A percentile compares a stretch with the other conserved stretches of the same genome.
phyloP scores from a whole-genome alignment of 371 early-diverging fungal genomes.

The Cokeromyces recurvatus region DNA sequence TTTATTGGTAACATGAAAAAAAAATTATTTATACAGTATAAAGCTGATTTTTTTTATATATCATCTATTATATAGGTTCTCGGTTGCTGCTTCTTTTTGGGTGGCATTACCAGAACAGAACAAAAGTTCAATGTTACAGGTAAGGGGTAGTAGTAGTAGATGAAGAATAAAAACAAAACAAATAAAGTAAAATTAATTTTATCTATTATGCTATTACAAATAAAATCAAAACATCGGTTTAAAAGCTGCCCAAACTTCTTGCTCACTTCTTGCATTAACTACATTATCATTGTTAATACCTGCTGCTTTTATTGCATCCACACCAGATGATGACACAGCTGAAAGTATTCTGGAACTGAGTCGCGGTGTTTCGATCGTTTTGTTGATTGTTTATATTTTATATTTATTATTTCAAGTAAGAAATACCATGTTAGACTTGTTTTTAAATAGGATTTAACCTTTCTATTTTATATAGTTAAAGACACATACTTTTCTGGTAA shows the following conservation, averaged over 20 bases:
- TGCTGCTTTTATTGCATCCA: constrained; percentile 64
- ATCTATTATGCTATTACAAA: no score
- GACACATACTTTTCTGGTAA: constrained; percentile 63
- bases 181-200: neutral
- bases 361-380: constrained; percentile 67
- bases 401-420: constrained; percentile 67
- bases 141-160: constrained; percentile 3
- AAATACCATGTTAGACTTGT: no score
- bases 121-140: constrained; percentile 44
- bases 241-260: constrained; percentile 68
- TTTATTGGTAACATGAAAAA: constrained; percentile 21
- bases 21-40: neutral
- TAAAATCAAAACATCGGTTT: neutral
- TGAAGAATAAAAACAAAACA: neutral
- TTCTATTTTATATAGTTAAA: constrained; percentile 50
- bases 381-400: constrained; percentile 65
- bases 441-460: neutral
- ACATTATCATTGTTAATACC: constrained; percentile 77
- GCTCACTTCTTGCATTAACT: constrained; percentile 73
- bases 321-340: constrained; percentile 13
- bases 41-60: neutral
- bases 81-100: constrained; percentile 29
- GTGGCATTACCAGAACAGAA: constrained; percentile 22
- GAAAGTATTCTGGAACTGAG: constrained; percentile 57
- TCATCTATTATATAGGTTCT: constrained; percentile 18